These are phyloP conservation scores for Globomyces sp. DNA, from an alignment of 371 early-diverging fungal species.

Conservation along the genomic window DNA sequence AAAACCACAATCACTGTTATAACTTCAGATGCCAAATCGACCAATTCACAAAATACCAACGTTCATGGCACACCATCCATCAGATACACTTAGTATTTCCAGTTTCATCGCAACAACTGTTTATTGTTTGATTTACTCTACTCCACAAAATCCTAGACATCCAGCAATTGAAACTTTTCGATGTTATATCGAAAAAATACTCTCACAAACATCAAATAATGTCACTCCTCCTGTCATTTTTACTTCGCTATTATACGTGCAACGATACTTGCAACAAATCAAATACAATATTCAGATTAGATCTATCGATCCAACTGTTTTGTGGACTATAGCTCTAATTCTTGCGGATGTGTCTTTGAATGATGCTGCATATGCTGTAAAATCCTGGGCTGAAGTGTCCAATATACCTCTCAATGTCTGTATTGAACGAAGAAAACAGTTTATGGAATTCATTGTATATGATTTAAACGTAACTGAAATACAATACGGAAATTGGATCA, in stretches of 20 bases:
- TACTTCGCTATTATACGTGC: constrained; percentile 17
- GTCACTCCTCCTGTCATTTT: constrained; percentile 23
- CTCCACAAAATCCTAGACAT: not conserved
- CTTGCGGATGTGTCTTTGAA: constrained; percentile 32
- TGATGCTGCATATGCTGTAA: constrained; percentile 33
- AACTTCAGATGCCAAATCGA: too few relatives aligned
- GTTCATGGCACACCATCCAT: too few relatives aligned
- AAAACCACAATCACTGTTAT: too few relatives aligned
- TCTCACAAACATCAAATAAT: constrained; percentile 17
- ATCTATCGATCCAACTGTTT: constrained; percentile 2
- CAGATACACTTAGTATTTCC: too few relatives aligned
- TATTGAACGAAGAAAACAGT: constrained; percentile 18
- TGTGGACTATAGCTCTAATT: constrained; percentile 23
- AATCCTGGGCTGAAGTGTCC: constrained; percentile 34
- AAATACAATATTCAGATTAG: not conserved
- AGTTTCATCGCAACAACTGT: constrained; percentile 14
- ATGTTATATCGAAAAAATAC: constrained; percentile 12
- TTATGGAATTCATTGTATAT: constrained; percentile 13
- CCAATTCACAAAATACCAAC: too few relatives aligned
- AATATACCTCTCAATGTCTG: constrained; percentile 6
- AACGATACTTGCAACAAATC: not conserved
- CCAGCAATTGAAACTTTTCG: constrained; percentile 13
- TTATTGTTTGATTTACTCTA: constrained; percentile 14
- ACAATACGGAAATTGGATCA: constrained; percentile 20
- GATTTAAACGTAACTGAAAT: constrained; percentile 13